Evolutionary conservation across 2,329 filamentous ascomycete species (phyloP), one percentile per base, ranked within the genome.

Genomic region (Penicillium hordei): DNA sequence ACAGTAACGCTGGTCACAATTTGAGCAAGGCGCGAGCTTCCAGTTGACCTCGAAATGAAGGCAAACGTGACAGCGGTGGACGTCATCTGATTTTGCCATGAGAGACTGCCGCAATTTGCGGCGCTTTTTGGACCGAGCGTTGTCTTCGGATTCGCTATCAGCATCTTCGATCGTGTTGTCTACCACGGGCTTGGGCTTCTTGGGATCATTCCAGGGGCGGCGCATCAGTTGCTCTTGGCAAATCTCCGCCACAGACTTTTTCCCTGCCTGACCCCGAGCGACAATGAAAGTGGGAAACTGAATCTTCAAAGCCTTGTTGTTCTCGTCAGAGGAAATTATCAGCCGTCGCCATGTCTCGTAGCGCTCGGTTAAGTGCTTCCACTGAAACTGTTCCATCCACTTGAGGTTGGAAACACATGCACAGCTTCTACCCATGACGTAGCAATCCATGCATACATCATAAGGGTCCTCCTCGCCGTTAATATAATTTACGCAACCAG

Each of bases 371-470:
- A 99, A 80, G 15, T 92, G 86, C 42, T 86, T 82, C 93, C 93
- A 97, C 13, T 84, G 79, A 83, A 93, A 97, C 71, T 97, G 94
- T 71, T 99, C 93, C 50, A 91, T 91, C 93, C 93, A 99, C 60
- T 85, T 86, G 12, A 96, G 83, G 12, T 86, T 87, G 4, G 93
- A 96, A 50, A 96, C 83, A 69, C 94, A 99, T 3, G 85, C 86
- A 71, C 94, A 99, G 45, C 93, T 96, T 51, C 94, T 86, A 23
- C 94, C 94, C 89, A 97, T 96, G n/a, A 87, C 89, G 70, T 96
- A 99, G 71, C 94, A 99, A 66, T 99, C 94, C 90, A 99, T 93
- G 70, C 94, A 99, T 23, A 99, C 83, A 72, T 99, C 94, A 71
- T 97, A 99, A 0, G 90, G 90, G 69, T 97, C 86, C 33, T 88